These are phyloP conservation scores for Pseudopithomyces maydicus DNA, from an alignment of 2,329 filamentous ascomycete species.

Conservation along the genomic window DNA sequence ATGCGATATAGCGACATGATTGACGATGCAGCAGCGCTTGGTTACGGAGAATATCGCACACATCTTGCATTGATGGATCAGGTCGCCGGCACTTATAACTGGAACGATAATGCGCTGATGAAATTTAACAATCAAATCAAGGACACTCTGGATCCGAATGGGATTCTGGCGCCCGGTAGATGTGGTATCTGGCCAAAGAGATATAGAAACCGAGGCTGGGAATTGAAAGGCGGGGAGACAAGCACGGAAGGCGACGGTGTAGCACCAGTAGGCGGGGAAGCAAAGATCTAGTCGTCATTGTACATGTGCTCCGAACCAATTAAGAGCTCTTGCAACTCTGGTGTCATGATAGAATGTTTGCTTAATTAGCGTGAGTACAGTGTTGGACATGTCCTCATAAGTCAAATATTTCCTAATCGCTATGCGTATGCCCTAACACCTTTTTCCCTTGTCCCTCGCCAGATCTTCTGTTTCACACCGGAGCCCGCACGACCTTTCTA, in stretches of 20 bases:
- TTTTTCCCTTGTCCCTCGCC: background rate
- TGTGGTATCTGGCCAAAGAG: constrained; percentile 27
- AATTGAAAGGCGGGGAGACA: constrained; percentile 16
- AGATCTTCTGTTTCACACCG: constrained; percentile 9
- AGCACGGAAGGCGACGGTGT: constrained; percentile 21
- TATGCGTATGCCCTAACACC: background rate
- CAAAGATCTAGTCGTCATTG: constrained; percentile 7
- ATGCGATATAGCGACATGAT: constrained; percentile 28
- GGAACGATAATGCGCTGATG: constrained; percentile 50
- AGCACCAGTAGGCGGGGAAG: constrained; percentile 9
- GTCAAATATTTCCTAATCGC: background rate
- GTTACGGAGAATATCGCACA: constrained; percentile 54
- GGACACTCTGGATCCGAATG: constrained; percentile 51
- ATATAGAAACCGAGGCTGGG: constrained; percentile 21
- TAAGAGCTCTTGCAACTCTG: no score
- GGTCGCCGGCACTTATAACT: constrained; percentile 54
- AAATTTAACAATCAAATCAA: constrained; percentile 53
- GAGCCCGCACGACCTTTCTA: constrained; percentile 41
- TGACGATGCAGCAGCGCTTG: constrained; percentile 46
- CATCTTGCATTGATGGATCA: constrained; percentile 55
- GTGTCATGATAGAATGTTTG: no score
- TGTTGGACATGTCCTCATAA: background rate
- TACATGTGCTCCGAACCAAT: background rate
- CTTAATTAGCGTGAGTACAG: background rate
- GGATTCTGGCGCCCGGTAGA: constrained; percentile 29